phyloP scores from a whole-genome alignment of 108 stramenopile genomes.

The Epithemia pelagica region DNA sequence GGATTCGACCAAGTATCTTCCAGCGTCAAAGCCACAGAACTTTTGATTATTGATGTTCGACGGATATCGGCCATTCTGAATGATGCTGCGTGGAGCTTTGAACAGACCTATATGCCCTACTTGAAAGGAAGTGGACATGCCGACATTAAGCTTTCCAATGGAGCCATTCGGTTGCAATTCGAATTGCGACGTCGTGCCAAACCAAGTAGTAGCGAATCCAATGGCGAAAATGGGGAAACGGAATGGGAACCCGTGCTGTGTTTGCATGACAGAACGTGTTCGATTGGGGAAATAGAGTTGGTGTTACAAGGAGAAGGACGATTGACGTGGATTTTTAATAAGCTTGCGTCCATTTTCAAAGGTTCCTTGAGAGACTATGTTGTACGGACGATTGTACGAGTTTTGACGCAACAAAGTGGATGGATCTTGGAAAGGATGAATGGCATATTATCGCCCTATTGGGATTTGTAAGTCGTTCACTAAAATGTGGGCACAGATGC shows the following conservation, averaged over 20 bases:
- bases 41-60: constrained; percentile 77
- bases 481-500: too few relatives aligned
- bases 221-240: constrained; percentile 3
- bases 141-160: constrained; percentile 67
- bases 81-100: constrained; percentile 78
- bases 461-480: constrained; percentile 60
- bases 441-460: constrained; percentile 54
- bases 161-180: constrained; percentile 75
- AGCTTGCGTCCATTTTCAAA: constrained; percentile 70
- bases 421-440: constrained; percentile 77
- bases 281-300: constrained; percentile 70
- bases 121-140: constrained; percentile 76
- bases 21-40: constrained; percentile 64
- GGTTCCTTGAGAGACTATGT: constrained; percentile 74
- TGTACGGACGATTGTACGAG: constrained; percentile 51
- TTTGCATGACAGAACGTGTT: constrained; percentile 66
- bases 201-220: constrained; percentile 13
- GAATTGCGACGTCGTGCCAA: constrained; percentile 61
- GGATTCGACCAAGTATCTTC: neutral
- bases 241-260: constrained; percentile 83
- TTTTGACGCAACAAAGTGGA: constrained; percentile 66
- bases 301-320: constrained; percentile 70
- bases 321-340: constrained; percentile 80
- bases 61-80: constrained; percentile 78
- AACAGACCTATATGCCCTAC: constrained; percentile 89